These are phyloP conservation scores for Cardamine occulta DNA, from an alignment of 345 rosid species.

Conservation along the genomic window DNA sequence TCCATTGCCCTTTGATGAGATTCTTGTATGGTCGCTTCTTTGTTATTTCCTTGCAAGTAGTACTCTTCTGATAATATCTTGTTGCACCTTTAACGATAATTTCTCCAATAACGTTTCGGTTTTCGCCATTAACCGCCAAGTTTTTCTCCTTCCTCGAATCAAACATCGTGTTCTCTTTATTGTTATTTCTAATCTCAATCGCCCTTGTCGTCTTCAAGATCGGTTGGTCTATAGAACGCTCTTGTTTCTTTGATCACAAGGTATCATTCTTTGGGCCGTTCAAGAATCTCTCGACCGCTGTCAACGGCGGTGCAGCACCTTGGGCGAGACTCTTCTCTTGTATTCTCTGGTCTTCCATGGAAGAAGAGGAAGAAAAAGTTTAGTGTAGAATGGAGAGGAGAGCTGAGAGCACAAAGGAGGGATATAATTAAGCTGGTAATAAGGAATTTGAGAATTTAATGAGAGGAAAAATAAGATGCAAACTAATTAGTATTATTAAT, in stretches of 20 bases:
- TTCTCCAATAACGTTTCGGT: slow-evolving; percentile 16
- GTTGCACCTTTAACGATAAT: slow-evolving; percentile 26
- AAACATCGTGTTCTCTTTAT: slow-evolving; percentile 44
- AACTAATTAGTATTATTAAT: slow-evolving; percentile 32
- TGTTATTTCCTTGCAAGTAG: slow-evolving; percentile 14
- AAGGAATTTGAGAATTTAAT: slow-evolving; percentile 26
- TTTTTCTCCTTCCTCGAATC: slow-evolving; percentile 27
- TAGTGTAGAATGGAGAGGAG: slow-evolving; percentile 28
- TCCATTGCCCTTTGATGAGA: slow-evolving; percentile 87
- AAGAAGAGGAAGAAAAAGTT: not conserved
- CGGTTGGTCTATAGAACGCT: slow-evolving; percentile 5
- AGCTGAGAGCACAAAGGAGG: slow-evolving; percentile 19
- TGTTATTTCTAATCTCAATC: slow-evolving; percentile 25
- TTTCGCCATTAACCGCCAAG: not conserved
- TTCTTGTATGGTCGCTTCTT: slow-evolving; percentile 49
- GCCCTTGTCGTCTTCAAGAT: not conserved
- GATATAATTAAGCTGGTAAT: slow-evolving; percentile 26
- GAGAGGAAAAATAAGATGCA: slow-evolving; percentile 21
- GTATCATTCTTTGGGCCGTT: slow-evolving; percentile 47
- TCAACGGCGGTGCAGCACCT: slow-evolving; percentile 60
- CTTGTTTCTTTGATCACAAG: slow-evolving; percentile 37
- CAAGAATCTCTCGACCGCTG: slow-evolving; percentile 79
- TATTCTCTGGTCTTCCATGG: slow-evolving; percentile 38
- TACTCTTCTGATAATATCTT: slow-evolving; percentile 39
- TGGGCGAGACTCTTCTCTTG: slow-evolving; percentile 8